Evolutionary conservation across 176 grass and related monocot species (phyloP).

Genomic region (Ampelocalamus luodianensis): DNA sequence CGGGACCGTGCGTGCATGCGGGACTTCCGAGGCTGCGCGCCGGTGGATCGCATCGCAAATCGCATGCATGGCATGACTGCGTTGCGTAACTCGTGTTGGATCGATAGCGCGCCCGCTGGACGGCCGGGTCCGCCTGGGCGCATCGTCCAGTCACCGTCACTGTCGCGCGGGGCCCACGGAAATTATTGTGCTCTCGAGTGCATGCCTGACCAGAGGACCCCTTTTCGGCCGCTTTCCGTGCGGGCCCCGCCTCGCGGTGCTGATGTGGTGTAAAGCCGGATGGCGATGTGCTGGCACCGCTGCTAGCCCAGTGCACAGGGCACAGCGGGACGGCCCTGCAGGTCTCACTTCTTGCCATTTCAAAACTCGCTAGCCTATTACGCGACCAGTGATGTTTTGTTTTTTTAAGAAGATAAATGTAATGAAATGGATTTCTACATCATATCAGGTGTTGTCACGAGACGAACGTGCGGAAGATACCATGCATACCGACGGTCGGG

Average conservation of each 20-base stretch:
- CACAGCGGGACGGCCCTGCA: not conserved
- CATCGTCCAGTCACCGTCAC: conserved; percentile 48
- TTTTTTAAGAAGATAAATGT: too few relatives aligned
- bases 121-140: not conserved
- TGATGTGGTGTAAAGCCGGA: conserved; percentile 20
- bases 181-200: conserved; percentile 61
- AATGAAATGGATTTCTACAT: accelerated
- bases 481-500: too few relatives aligned
- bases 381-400: not conserved
- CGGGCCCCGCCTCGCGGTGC: not conserved
- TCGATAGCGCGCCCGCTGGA: not conserved
- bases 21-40: conserved; percentile 8
- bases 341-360: not conserved
- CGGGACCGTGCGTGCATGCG: not conserved
- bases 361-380: not conserved
- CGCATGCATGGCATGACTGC: not conserved
- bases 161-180: not conserved
- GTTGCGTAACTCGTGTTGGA: not conserved
- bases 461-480: too few relatives aligned
- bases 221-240: conserved; percentile 41
- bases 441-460: not conserved
- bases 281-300: not conserved
- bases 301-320: too few relatives aligned
- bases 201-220: conserved; percentile 24
- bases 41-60: too few relatives aligned